These are phyloP conservation scores for Clarireedia homoeocarpa DNA, from an alignment of 2,329 filamentous ascomycete genomes.

Conservation along the genomic window DNA sequence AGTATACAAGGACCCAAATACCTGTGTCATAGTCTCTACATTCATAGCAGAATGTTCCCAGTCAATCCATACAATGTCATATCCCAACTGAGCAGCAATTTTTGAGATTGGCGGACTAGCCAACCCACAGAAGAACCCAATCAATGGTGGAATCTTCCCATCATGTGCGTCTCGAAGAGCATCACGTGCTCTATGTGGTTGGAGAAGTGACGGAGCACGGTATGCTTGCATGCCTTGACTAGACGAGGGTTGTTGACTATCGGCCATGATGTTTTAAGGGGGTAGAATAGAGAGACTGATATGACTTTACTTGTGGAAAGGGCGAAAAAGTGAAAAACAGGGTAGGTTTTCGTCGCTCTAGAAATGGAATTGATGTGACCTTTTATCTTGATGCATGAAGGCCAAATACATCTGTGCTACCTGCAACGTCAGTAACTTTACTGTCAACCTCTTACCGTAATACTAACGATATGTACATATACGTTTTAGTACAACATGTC, in stretches of 20 bases:
- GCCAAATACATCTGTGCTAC: too few relatives aligned
- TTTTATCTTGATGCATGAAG: too few relatives aligned
- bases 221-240: slow-evolving; percentile 35
- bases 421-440: too few relatives aligned
- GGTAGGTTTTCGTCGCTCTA: too few relatives aligned
- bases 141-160: slow-evolving; percentile 37
- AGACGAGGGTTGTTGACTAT: too few relatives aligned
- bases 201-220: slow-evolving; percentile 37
- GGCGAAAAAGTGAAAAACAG: neutral
- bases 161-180: slow-evolving; percentile 39
- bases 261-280: neutral
- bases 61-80: slow-evolving; percentile 39
- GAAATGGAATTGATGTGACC: too few relatives aligned
- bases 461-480: too few relatives aligned
- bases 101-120: slow-evolving; percentile 34
- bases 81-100: slow-evolving; percentile 36
- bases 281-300: neutral
- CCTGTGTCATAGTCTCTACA: slow-evolving; percentile 42
- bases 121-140: slow-evolving; percentile 36
- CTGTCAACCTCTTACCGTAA: too few relatives aligned
- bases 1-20: slow-evolving; percentile 8
- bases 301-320: neutral
- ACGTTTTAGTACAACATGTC: too few relatives aligned
- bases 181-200: slow-evolving; percentile 38
- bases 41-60: slow-evolving; percentile 41